Conservation (phyloP, 2,329 filamentous ascomycete genomes). For the Trichoderma breve region DNA sequence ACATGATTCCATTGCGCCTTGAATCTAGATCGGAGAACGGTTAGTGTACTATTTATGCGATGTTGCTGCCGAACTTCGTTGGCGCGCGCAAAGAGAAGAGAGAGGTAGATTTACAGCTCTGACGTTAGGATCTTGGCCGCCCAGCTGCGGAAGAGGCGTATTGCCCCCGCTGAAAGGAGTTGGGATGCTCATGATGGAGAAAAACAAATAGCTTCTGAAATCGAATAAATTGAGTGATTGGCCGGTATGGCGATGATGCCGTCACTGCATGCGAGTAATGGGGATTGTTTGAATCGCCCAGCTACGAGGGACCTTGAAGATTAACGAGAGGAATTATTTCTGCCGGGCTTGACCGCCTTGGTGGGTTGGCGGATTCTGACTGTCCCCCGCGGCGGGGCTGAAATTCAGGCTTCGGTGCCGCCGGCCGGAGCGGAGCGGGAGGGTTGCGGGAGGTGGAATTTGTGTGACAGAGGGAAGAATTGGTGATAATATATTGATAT, state of each 20-base stretch:
- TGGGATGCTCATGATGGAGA: constrained; percentile 40
- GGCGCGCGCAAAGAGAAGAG: not conserved
- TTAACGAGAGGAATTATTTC: constrained; percentile 34
- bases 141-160: constrained; percentile 27
- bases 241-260: not conserved
- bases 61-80: not conserved
- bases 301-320: not conserved
- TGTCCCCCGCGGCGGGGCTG: constrained; percentile 26
- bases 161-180: constrained; percentile 28
- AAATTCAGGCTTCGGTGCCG: not conserved
- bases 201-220: not conserved
- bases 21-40: constrained; percentile 55
- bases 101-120: constrained; percentile 43
- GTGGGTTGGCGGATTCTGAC: constrained; percentile 21
- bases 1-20: constrained; percentile 87
- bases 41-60: not conserved
- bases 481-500: not conserved
- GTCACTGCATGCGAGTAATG: not conserved
- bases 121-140: constrained; percentile 50
- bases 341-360: constrained; percentile 40
- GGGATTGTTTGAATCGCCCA: not conserved
- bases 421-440: not conserved
- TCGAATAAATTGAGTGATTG: not conserved
- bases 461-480: not conserved
- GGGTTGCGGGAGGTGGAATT: not conserved